These are phyloP conservation scores for Penicillium sumatraense DNA, from an alignment of 2,329 filamentous ascomycete genomes.

Conservation along the genomic window DNA sequence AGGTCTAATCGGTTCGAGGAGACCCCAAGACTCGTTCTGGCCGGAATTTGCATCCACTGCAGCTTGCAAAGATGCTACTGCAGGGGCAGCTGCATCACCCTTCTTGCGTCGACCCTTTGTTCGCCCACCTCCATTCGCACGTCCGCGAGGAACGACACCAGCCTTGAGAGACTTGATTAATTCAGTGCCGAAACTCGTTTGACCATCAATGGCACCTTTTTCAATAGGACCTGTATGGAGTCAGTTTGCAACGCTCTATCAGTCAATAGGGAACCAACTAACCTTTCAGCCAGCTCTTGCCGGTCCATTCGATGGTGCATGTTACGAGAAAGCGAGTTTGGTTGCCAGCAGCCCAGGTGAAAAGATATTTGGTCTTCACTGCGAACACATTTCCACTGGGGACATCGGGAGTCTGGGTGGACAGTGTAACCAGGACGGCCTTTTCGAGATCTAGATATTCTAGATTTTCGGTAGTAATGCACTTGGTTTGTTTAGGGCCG, in stretches of 20 bases:
- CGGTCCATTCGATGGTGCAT: constrained; percentile 92
- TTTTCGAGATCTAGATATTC: constrained; percentile 87
- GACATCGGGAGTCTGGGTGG: constrained; percentile 90
- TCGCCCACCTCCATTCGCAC: constrained; percentile 57
- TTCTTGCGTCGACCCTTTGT: constrained; percentile 65
- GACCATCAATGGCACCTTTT: constrained; percentile 90
- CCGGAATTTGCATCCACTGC: constrained; percentile 43
- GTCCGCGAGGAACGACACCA: constrained; percentile 69
- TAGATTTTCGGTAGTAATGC: constrained; percentile 82
- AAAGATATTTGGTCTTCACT: constrained; percentile 91
- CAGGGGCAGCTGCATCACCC: constrained; percentile 48
- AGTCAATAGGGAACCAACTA: constrained; percentile 33
- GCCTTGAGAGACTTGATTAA: constrained; percentile 74
- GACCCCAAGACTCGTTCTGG: constrained; percentile 68
- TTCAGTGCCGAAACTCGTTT: constrained; percentile 80
- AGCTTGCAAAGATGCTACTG: constrained; percentile 49
- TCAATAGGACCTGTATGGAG: constrained; percentile 78
- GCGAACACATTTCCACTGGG: constrained; percentile 90
- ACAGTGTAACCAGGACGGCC: constrained; percentile 77
- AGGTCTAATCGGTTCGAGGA: constrained; percentile 76
- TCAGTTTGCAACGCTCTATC: constrained; percentile 32
- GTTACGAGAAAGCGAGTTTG: constrained; percentile 83
- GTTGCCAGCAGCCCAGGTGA: constrained; percentile 90
- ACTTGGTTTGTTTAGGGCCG: constrained; percentile 93
- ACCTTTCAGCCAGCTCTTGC: constrained; percentile 98